These are phyloP conservation scores for Xeromyces bisporus DNA, from an alignment of 495 filamentous ascomycete species.

Conservation along the genomic window DNA sequence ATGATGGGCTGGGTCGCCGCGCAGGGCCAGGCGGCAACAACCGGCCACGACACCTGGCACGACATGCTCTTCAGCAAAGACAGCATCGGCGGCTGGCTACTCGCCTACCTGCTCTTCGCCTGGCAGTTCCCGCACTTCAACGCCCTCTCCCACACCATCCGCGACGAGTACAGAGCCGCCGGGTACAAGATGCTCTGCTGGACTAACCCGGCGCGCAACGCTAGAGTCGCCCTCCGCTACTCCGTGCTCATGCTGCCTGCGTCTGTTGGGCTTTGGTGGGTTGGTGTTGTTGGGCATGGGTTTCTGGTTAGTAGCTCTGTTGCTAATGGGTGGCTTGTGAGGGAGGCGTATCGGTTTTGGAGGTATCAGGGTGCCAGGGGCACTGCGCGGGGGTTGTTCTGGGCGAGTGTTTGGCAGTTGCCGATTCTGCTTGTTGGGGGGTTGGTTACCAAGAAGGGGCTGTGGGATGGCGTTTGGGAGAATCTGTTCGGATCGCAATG, in stretches of 20 bases:
- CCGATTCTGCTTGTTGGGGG: constrained; percentile 82
- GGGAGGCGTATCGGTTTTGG: constrained; percentile 73
- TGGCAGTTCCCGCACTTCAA: constrained; percentile 99
- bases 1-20: constrained; percentile 97
- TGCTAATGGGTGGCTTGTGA: constrained; percentile 74
- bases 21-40: constrained; percentile 65
- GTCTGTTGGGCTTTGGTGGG: constrained; percentile 64
- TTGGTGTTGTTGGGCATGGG: constrained; percentile 69
- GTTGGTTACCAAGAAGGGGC: constrained; percentile 83
- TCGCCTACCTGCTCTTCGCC: constrained; percentile 70
- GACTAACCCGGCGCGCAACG: constrained; percentile 70
- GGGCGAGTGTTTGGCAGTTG: constrained; percentile 95
- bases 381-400: constrained; percentile 73
- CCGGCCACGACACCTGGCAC: constrained; percentile 50
- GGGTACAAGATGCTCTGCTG: constrained; percentile 86
- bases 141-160: constrained; percentile 68
- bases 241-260: constrained; percentile 76
- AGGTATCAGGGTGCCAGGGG: constrained; percentile 60
- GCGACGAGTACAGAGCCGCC: constrained; percentile 74
- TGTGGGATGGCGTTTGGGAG: constrained; percentile 75
- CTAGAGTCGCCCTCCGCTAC: constrained; percentile 74
- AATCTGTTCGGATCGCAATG: constrained; percentile 35
- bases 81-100: constrained; percentile 73
- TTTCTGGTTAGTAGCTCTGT: constrained; percentile 68
- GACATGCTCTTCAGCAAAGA: constrained; percentile 59